These are phyloP conservation scores for Crotalaria pallida DNA, from an alignment of 306 rosid species.

Conservation along the genomic window DNA sequence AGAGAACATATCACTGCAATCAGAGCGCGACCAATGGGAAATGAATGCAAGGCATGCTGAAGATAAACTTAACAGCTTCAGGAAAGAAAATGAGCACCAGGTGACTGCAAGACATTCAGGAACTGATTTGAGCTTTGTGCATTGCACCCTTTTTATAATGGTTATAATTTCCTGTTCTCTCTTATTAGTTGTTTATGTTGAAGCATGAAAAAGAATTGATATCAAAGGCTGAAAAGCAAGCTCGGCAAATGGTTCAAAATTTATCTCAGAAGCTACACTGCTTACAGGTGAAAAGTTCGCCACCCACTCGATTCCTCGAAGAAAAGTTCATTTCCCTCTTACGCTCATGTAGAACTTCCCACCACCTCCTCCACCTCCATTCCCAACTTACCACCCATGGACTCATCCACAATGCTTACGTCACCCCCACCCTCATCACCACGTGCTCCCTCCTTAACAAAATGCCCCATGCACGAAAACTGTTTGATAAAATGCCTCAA, in stretches of 20 bases:
- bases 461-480: slow-evolving; percentile 41
- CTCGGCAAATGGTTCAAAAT: slow-evolving; percentile 30
- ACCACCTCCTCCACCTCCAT: slow-evolving; percentile 47
- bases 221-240: slow-evolving; percentile 34
- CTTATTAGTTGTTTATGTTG: slow-evolving; percentile 27
- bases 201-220: slow-evolving; percentile 27
- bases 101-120: not conserved
- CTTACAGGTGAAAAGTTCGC: slow-evolving; percentile 14
- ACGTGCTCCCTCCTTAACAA: slow-evolving; percentile 32
- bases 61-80: slow-evolving; percentile 7
- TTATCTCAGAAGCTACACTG: slow-evolving; percentile 23
- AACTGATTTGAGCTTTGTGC: not conserved
- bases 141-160: not conserved
- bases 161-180: not conserved
- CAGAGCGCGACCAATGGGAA: slow-evolving; percentile 22
- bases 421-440: slow-evolving; percentile 41
- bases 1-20: slow-evolving; percentile 17
- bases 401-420: slow-evolving; percentile 35
- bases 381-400: slow-evolving; percentile 50
- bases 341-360: slow-evolving; percentile 55
- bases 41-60: slow-evolving; percentile 10
- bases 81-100: slow-evolving; percentile 34
- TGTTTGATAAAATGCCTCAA: slow-evolving; percentile 48
- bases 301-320: slow-evolving; percentile 38
- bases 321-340: slow-evolving; percentile 53